Conservation (phyloP, 2,329 filamentous ascomycete species). For the Cladosporium sp. region DNA sequence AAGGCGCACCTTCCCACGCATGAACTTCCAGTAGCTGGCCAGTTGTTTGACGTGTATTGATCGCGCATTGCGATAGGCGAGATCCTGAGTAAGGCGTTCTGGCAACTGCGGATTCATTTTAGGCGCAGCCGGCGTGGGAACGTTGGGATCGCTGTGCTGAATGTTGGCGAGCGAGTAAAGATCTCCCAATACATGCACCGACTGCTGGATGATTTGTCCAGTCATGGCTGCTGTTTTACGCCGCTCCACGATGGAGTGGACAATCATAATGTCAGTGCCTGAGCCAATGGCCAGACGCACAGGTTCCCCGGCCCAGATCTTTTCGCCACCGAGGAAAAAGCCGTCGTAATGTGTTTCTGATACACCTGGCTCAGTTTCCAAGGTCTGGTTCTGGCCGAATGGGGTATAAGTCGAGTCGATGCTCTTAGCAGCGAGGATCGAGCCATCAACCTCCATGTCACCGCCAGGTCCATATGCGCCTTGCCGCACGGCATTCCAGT, state of each 20-base stretch:
- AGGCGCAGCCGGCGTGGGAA: slow-evolving; percentile 30
- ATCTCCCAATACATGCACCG: slow-evolving; percentile 45
- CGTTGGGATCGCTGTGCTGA: slow-evolving; percentile 31
- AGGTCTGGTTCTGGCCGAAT: slow-evolving; percentile 43
- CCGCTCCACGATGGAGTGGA: slow-evolving; percentile 42
- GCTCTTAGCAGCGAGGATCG: slow-evolving; percentile 53
- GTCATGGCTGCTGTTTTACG: slow-evolving; percentile 15
- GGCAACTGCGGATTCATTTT: slow-evolving; percentile 42
- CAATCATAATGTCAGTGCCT: slow-evolving; percentile 46
- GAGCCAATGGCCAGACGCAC: slow-evolving; percentile 46
- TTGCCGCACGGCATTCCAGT: slow-evolving; percentile 45
- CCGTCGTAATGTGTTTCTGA: slow-evolving; percentile 48
- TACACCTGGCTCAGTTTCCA: slow-evolving; percentile 32
- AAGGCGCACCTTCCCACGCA: slow-evolving; percentile 28
- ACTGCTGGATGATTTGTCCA: slow-evolving; percentile 21
- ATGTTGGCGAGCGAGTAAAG: slow-evolving; percentile 47
- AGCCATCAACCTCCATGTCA: slow-evolving; percentile 53
- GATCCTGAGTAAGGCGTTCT: slow-evolving; percentile 47
- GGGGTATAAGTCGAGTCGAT: slow-evolving; percentile 53
- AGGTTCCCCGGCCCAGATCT: slow-evolving; percentile 56
- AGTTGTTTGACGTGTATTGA: slow-evolving; percentile 35
- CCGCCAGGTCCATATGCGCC: slow-evolving; percentile 38
- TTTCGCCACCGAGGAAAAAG: slow-evolving; percentile 55
- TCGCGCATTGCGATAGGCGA: slow-evolving; percentile 43
- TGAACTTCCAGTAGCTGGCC: slow-evolving; percentile 42